Conservation (phyloP, 1,284 basidiomycete species). For the Pholiota adiposa region DNA sequence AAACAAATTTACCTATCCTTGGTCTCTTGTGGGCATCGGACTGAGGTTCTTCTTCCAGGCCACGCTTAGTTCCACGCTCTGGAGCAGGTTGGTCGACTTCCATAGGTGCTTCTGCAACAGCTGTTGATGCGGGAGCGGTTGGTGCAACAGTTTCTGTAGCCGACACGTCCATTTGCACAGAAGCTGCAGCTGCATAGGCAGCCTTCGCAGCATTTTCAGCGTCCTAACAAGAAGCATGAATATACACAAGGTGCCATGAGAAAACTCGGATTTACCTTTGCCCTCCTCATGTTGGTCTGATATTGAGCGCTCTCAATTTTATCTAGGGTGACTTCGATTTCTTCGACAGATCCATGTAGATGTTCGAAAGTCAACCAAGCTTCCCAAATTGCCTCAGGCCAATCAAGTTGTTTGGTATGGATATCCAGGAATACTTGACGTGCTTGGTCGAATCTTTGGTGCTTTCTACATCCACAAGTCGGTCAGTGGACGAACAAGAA, state of each 20-base stretch:
- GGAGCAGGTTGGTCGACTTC: slow-evolving; percentile 50
- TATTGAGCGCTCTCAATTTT: slow-evolving; percentile 70
- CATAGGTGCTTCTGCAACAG: slow-evolving; percentile 44
- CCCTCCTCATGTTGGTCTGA: slow-evolving; percentile 65
- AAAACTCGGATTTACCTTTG: slow-evolving; percentile 55
- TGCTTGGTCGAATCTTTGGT: slow-evolving; percentile 60
- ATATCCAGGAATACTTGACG: slow-evolving; percentile 69
- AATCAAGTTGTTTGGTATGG: slow-evolving; percentile 78
- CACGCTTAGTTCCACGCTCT: slow-evolving; percentile 58
- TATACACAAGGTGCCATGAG: neutral
- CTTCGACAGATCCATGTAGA: slow-evolving; percentile 73
- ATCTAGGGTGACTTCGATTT: slow-evolving; percentile 70
- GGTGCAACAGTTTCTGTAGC: slow-evolving; percentile 37
- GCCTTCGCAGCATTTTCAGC: slow-evolving; percentile 62
- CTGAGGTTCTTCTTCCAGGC: slow-evolving; percentile 56
- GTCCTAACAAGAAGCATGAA: slow-evolving; percentile 35
- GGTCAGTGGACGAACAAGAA: neutral
- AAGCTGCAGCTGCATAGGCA: slow-evolving; percentile 56
- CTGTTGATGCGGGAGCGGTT: slow-evolving; percentile 9
- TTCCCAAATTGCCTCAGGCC: slow-evolving; percentile 92
- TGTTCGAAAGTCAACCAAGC: slow-evolving; percentile 89
- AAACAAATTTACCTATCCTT: slow-evolving; percentile 52
- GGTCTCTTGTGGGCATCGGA: slow-evolving; percentile 56
- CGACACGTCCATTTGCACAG: slow-evolving; percentile 44
- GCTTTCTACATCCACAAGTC: slow-evolving; percentile 45